phyloP scores from a whole-genome alignment of 2,329 filamentous ascomycete genomes.

The Fusarium hostae region DNA sequence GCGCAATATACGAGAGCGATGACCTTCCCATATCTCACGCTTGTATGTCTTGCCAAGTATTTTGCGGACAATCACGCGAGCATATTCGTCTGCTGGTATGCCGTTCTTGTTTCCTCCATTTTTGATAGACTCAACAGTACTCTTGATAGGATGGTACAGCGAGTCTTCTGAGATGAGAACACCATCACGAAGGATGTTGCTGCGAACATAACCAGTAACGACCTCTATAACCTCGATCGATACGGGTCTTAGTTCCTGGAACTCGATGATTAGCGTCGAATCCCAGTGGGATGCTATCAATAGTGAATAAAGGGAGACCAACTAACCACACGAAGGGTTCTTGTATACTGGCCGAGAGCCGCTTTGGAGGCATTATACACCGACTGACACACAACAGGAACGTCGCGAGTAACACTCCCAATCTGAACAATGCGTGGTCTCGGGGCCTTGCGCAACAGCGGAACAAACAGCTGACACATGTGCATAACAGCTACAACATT shows the following conservation, averaged over 20 bases:
- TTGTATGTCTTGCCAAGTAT: background rate
- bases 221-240: background rate
- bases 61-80: background rate
- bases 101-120: background rate
- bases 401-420: background rate
- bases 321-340: background rate
- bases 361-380: background rate
- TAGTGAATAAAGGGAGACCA: too few relatives aligned
- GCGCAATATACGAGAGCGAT: background rate
- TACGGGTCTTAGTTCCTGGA: accelerated
- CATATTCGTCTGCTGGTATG: background rate
- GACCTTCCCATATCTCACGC: background rate
- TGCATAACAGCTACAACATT: background rate
- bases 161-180: background rate
- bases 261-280: background rate
- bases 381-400: background rate
- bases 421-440: background rate
- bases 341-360: background rate
- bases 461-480: background rate
- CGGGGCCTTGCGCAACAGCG: background rate
- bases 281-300: too few relatives aligned
- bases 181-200: background rate
- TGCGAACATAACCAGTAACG: background rate
- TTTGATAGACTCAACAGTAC: background rate
- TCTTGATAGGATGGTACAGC: background rate